Evolutionary conservation across 495 filamentous ascomycete genomes (phyloP).

Genomic region (Hypoxylon lienhwacheense): DNA sequence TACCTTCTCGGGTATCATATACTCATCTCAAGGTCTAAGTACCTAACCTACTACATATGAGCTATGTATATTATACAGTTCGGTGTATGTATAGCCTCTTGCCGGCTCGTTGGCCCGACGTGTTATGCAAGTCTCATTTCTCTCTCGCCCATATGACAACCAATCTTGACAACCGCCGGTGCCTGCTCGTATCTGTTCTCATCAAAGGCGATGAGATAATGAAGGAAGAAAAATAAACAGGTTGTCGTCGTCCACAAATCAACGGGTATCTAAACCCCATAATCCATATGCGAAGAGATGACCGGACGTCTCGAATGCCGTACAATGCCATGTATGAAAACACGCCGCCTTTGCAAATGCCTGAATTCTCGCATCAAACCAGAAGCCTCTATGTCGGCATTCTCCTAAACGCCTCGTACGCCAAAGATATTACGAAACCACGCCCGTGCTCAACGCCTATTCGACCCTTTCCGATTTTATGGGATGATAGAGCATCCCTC

Average conservation of each 20-base stretch:
- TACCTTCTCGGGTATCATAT: slow-evolving; percentile 20
- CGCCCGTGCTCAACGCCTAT: slow-evolving; percentile 2
- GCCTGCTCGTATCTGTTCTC: slow-evolving; percentile 10
- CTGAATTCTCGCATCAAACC: slow-evolving; percentile 20
- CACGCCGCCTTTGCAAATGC: slow-evolving; percentile 23
- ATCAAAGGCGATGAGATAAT: slow-evolving; percentile 3
- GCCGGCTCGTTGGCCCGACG: slow-evolving; percentile 7
- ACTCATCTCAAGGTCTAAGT: slow-evolving; percentile 15
- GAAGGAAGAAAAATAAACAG: slow-evolving; percentile 2
- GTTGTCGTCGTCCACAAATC: slow-evolving; percentile 20
- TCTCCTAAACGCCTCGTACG: slow-evolving; percentile 26
- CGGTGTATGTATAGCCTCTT: slow-evolving; percentile 7
- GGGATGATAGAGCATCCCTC: slow-evolving; percentile 79
- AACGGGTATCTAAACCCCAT: slow-evolving; percentile 29
- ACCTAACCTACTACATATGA: no score
- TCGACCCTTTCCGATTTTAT: slow-evolving; percentile 57
- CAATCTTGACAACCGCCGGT: background rate
- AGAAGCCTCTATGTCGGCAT: slow-evolving; percentile 7
- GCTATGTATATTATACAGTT: slow-evolving; percentile 28
- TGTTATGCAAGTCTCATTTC: slow-evolving; percentile 16
- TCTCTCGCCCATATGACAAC: slow-evolving; percentile 8
- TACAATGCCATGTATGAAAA: slow-evolving; percentile 24
- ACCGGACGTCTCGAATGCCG: slow-evolving; percentile 25
- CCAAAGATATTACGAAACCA: slow-evolving; percentile 22
- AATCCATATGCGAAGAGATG: slow-evolving; percentile 22